Conservation (phyloP, 306 rosid species). For the Luffa acutangula region DNA sequence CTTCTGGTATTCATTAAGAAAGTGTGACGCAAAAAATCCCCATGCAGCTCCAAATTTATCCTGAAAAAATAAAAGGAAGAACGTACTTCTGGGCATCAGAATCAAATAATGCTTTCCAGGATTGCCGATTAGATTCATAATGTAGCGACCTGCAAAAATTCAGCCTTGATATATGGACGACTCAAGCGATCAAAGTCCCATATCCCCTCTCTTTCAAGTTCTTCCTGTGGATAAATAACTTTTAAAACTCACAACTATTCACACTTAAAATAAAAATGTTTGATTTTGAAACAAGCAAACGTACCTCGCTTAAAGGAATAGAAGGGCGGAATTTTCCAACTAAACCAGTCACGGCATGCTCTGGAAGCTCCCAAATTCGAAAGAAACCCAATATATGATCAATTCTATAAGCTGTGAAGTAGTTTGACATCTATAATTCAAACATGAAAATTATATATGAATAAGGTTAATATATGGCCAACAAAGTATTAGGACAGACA, state of each 20-base stretch:
- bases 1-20: constrained; percentile 59
- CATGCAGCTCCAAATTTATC: constrained; percentile 71
- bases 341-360: constrained; percentile 78
- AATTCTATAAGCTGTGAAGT: constrained; percentile 92
- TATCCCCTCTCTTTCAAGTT: constrained; percentile 84
- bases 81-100: neutral
- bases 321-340: constrained; percentile 96
- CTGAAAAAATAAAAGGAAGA: constrained; percentile 29
- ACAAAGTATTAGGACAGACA: neutral
- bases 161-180: constrained; percentile 62
- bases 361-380: constrained; percentile 97
- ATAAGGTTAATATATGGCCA: constrained; percentile 11
- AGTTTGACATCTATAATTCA: constrained; percentile 77
- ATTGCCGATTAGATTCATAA: constrained; percentile 3
- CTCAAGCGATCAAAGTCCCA: constrained; percentile 96
- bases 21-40: constrained; percentile 66
- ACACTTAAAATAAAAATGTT: neutral
- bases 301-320: constrained; percentile 85
- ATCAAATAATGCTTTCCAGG: neutral
- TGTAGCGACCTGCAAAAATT: constrained; percentile 51
- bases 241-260: neutral
- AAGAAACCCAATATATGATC: constrained; percentile 97
- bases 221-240: constrained; percentile 46
- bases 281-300: neutral
- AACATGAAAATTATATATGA: constrained; percentile 22